Conservation (phyloP, 768 basidiomycete genomes). For the Stropharia rugosoannulata region DNA sequence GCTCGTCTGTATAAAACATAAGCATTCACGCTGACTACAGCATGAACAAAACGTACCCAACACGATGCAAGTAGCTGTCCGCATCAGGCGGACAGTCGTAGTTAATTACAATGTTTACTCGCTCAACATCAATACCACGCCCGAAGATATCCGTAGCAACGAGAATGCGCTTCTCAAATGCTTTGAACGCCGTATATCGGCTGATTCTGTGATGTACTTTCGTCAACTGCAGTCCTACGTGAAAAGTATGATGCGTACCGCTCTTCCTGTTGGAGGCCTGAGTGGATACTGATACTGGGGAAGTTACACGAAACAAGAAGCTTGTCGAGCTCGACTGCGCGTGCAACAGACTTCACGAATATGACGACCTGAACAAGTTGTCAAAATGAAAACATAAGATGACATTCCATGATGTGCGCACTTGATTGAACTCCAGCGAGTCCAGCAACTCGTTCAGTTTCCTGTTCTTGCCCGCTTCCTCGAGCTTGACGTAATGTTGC, state of each 20-base stretch:
- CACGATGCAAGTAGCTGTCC: constrained; percentile 97
- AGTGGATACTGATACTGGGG: constrained; percentile 97
- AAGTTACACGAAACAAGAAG: constrained; percentile 96
- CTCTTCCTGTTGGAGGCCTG: constrained; percentile 92
- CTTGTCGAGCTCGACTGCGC: constrained; percentile 96
- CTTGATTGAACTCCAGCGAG: constrained; percentile 97
- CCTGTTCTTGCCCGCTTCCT: constrained; percentile 93
- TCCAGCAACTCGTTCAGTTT: constrained; percentile 96
- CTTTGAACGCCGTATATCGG: constrained; percentile 97
- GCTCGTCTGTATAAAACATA: constrained; percentile 64
- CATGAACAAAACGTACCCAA: constrained; percentile 59
- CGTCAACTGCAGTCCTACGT: not conserved
- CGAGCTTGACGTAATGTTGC: constrained; percentile 97
- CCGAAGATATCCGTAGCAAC: constrained; percentile 99
- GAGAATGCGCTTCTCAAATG: constrained; percentile 98
- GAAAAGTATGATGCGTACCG: constrained; percentile 55
- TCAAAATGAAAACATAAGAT: not conserved
- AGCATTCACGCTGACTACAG: not conserved
- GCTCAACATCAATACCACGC: constrained; percentile 98
- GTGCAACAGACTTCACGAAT: constrained; percentile 97
- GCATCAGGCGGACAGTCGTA: constrained; percentile 98
- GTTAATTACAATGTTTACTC: constrained; percentile 99
- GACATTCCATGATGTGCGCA: constrained; percentile 26
- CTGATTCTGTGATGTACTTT: constrained; percentile 60
- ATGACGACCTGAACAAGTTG: constrained; percentile 82